Base-by-base conservation (phyloP, 1,139 yeast species). In the Arxiozyma heterogenica region DNA sequence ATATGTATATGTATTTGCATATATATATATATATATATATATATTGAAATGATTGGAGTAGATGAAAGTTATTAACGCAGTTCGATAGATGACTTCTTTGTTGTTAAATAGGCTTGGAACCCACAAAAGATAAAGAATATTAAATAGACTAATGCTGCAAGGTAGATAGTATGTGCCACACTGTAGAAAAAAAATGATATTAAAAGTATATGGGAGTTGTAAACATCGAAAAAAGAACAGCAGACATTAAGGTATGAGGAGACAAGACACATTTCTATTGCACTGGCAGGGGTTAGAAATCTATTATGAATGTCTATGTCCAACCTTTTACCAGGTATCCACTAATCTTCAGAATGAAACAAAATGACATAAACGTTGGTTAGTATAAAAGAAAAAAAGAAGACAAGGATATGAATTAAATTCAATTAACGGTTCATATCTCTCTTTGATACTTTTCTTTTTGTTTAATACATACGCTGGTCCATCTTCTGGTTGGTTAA, bases 401-500 rank as follows among this genome's bases (percentile, higher is more conserved):
- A 41, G 41, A 41, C 22, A 25, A 9, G 27, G 50, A 22, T 18
- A 47, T 5, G 15, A 5, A 27, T 27, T 27, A 11, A 5, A 8
- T 7, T 27, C 2, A 27, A 11, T 27, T 11, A 27, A 27, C 11
- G 30, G 8, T 27, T 8, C 8, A 27, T 27, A 27, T 27, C 25
- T 6, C 25, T 23, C 6, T 6, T 4, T 23, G 4, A 4, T 23
- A 6, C 25, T 23, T 23, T 23, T 23, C 8, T 5, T 27, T 27
- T 27, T 34, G 39, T 3, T 34, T 9, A 12, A 34, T 12, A 77
- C 82, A 72, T 70, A 77, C 73, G 94, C 96, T 59, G 82, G 82
- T 15, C 98, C 98, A 67, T 93, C 93, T 61, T 81, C 86, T 25
- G 98, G 98, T 66, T 91, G 96, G 61, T 78, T 83, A 59, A 83